phyloP scores from a whole-genome alignment of 495 filamentous ascomycete species.

The Tuber microsphaerosporum region DNA sequence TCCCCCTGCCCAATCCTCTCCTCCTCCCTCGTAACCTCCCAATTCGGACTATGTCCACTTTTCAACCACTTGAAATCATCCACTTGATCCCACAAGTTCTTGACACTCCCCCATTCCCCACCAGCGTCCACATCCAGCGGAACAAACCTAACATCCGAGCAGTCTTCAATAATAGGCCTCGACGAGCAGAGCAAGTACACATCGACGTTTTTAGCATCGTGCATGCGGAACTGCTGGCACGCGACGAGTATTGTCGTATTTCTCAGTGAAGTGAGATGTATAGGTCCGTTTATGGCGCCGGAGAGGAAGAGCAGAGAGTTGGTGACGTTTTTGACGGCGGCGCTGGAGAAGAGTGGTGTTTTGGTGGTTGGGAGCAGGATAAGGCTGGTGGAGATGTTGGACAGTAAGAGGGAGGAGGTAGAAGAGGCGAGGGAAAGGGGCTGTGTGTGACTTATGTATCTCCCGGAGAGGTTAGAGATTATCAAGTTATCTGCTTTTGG shows the following conservation, averaged over 20 bases:
- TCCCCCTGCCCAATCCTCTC: constrained; percentile 56
- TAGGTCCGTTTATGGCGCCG: constrained; percentile 61
- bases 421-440: constrained; percentile 52
- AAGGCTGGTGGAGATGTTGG: constrained; percentile 62
- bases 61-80: constrained; percentile 98
- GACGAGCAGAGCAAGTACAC: constrained; percentile 76
- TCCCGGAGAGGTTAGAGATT: constrained; percentile 4
- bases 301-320: constrained; percentile 68
- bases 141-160: constrained; percentile 68
- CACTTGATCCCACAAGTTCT: constrained; percentile 77
- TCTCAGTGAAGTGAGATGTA: constrained; percentile 69
- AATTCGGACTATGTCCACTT: constrained; percentile 77
- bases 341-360: constrained; percentile 58
- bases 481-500: constrained; percentile 22
- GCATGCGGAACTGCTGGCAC: constrained; percentile 82
- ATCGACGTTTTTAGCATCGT: constrained; percentile 69
- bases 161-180: constrained; percentile 90
- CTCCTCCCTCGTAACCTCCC: constrained; percentile 59
- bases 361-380: constrained; percentile 59
- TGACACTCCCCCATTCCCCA: constrained; percentile 34
- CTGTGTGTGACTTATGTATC: neutral
- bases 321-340: constrained; percentile 64
- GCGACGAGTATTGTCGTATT: constrained; percentile 68
- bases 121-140: constrained; percentile 49
- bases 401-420: constrained; percentile 65